Base-by-base conservation (phyloP, 192 early-diverging fungal species). In the Podila epicladia region DNA sequence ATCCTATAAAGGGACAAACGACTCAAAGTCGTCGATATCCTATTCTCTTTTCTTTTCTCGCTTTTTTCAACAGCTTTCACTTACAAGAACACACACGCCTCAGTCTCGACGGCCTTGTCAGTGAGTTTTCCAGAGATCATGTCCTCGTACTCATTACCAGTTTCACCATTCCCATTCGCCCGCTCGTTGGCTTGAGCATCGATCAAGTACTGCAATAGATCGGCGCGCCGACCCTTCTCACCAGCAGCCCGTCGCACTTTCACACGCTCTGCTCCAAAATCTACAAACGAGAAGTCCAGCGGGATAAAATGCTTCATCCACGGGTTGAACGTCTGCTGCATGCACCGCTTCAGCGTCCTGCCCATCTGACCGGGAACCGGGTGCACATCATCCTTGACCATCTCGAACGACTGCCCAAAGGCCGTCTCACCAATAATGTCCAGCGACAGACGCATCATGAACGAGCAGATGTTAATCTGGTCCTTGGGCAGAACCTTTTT, bases 371-470 rank as follows among this genome's bases (percentile, higher is more conserved):
- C 58, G 5, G 85, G 86, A 6, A 89, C 45, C 22, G 78, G 80
- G 65, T 89, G 85, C 3, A 71, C 70, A 19, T 73, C 84, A 4
- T 74, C 68, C 51, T 86, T 76, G 24, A 89, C 59, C 80, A 89
- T 87, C 20, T 85, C 65, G 38, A 89, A 89, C 9, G 86, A 71
- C 49, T 68, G 48, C 11, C 88, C 88, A 67, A 89, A 89, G 19
- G 84, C 84, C 0, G 85, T 84, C n/a, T 85, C 82, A 0, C 88
- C 88, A 65, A 89, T 87, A 22, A 83, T 75, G 65, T 89, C 87
- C 48, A 89, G 53, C 15, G 88, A 67, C 19, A 78, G 48, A 33
- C 73, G 58, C 29, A 82, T 62, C 24, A 79, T 35, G 19, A 86
- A 48, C 8, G 32, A 51, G 69, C 85, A 82, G 28, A 87, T 83